Percentiles rank a stretch among this genome's conserved stretches.
Conservation (phyloP, 192 early-diverging fungal species). For the Hyaloraphidium curvatum region DNA sequence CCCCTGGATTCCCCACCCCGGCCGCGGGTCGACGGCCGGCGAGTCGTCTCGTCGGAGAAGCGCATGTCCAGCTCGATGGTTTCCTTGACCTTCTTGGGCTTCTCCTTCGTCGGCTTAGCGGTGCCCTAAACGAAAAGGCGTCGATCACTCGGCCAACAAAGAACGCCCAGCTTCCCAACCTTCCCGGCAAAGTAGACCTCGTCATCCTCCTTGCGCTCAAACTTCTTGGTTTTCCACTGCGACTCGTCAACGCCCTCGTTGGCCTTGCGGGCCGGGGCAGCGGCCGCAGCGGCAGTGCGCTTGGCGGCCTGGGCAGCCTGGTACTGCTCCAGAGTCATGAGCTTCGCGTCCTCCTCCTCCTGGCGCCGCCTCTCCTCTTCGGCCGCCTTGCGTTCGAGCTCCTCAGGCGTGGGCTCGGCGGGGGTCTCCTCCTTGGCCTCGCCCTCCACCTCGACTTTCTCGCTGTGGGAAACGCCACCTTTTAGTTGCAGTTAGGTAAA, state of each 20-base stretch:
- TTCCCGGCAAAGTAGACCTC: conserved; percentile 55
- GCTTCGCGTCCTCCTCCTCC: conserved; percentile 51
- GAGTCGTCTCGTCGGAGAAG: conserved; percentile 48
- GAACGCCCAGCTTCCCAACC: conserved; percentile 22
- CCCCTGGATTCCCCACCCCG: conserved; percentile 24
- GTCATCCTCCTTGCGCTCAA: conserved; percentile 48
- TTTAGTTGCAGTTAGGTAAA: too few species aligned
- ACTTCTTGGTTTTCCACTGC: conserved; percentile 61
- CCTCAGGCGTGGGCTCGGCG: neutral
- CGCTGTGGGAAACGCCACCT: too few species aligned
- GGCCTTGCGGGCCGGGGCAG: conserved; percentile 49
- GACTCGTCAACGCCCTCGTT: conserved; percentile 73
- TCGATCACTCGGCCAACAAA: neutral
- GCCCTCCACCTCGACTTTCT: conserved; percentile 19
- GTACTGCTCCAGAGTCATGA: conserved; percentile 80
- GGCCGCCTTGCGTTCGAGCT: conserved; percentile 2
- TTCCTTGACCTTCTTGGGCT: conserved; percentile 38
- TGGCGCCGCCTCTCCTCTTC: conserved; percentile 18
- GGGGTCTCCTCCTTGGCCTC: conserved; percentile 15
- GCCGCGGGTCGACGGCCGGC: conserved; percentile 31
- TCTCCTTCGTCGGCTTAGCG: conserved; percentile 15
- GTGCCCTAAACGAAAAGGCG: conserved; percentile 15
- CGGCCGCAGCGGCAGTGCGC: conserved; percentile 34
- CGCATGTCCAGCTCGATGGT: conserved; percentile 61
- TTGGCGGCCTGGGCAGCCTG: conserved; percentile 40